Base-by-base conservation (phyloP, 768 basidiomycete species). In the Imleria badia region DNA sequence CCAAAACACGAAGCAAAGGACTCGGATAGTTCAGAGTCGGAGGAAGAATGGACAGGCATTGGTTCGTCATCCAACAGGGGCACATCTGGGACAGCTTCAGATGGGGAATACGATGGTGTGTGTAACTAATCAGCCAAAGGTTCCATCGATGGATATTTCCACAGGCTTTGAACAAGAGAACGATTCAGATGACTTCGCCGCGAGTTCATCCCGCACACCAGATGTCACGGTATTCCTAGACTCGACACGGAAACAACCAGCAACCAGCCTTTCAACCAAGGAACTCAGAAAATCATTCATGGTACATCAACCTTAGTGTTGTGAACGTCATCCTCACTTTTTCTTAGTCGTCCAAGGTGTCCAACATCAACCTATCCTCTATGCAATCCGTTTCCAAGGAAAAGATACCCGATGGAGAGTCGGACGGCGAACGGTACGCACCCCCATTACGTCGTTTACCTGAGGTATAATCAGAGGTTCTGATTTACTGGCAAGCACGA, bases 291-390 rank as follows among this genome's bases (percentile, higher is more conserved):
- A 81, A 64, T 77, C 85, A 1, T 92, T 93, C 66, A 91, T 93
- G 90, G 91, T 90, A 63, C 65, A 48, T 12, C 19, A 43, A 1
- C n/a, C 34, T 44, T 48, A 15, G 17, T 19, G 23, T 36, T 48
- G 8, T 20, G 6, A 44, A 15, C 29, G 26, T 35, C 39, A 36
- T 23, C n/a, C 44, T 59, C 39, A 53, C 54, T 17, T 38, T 59
- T 48, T 45, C 40, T 45, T 44, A 91, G 91, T 94, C 91, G 4
- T 90, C 91, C 22, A 92, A 87, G 72, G 80, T 90, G 22, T 78
- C 81, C 19, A 86, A 83, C 61, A 55, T 91, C 29, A 77, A 76
- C 6, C 47, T 39, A 12, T 38, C 53, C 15, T 47, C 48, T 23
- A 64, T 75, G 52, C 47, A 43, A 47, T 54, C 45, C 19, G 6